phyloP scores from a whole-genome alignment of 2,329 filamentous ascomycete genomes.

The Westerdykella ornata region DNA sequence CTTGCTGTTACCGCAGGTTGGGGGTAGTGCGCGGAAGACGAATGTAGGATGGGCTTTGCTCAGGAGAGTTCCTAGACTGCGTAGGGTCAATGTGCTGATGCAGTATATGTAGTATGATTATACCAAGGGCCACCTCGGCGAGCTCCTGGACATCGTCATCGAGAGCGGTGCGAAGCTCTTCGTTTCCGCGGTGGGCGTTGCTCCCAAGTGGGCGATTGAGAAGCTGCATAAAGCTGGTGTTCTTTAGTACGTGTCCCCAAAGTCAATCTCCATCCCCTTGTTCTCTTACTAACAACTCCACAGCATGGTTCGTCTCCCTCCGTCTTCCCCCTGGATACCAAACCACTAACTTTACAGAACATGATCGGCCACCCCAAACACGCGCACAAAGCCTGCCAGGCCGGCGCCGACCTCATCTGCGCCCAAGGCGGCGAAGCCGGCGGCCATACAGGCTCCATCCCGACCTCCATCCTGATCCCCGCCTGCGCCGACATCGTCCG shows the following conservation, averaged over 20 bases:
- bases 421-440: constrained; percentile 28
- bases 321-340: neutral
- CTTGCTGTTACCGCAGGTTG: constrained; percentile 31
- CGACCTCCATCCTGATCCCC: constrained; percentile 23
- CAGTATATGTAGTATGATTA: constrained; percentile 25
- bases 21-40: constrained; percentile 29
- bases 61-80: neutral
- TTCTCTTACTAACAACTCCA: neutral
- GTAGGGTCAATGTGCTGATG: neutral
- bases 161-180: constrained; percentile 30
- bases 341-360: constrained; percentile 6
- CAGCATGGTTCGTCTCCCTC: neutral
- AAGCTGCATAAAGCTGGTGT: constrained; percentile 25
- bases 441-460: constrained; percentile 27
- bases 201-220: constrained; percentile 26
- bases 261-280: neutral
- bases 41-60: constrained; percentile 16
- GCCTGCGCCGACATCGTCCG: constrained; percentile 22
- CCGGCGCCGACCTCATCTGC: constrained; percentile 23
- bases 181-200: constrained; percentile 32
- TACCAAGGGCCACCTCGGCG: constrained; percentile 26
- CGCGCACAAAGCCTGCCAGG: constrained; percentile 24
- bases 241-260: neutral
- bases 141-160: constrained; percentile 31
- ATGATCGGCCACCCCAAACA: constrained; percentile 26